phyloP scores from a whole-genome alignment of 805 yeast species.

The Saccharomycopsis sp. region DNA sequence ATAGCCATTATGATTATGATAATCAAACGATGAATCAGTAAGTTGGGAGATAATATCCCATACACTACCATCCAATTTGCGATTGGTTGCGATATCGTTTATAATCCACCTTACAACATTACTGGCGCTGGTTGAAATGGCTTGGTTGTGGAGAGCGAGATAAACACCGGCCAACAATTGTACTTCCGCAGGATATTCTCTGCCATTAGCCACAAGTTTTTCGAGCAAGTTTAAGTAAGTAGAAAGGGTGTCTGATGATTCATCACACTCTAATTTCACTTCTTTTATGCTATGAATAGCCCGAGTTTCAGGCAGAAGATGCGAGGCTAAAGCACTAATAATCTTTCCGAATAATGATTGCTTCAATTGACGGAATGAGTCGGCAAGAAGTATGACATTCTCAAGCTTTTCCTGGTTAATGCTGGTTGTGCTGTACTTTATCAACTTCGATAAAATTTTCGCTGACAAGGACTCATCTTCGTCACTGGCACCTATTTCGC shows the following conservation, averaged over 20 bases:
- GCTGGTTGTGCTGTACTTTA: background rate
- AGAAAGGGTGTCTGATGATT: no score
- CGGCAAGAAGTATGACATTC: constrained; percentile 4
- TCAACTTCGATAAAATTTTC: background rate
- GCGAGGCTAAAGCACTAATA: background rate
- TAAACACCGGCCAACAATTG: constrained; percentile 30
- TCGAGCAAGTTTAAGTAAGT: constrained; percentile 13
- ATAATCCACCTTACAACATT: constrained; percentile 51
- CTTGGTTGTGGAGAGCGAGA: constrained; percentile 33
- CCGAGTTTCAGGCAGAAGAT: constrained; percentile 1
- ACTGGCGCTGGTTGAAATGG: constrained; percentile 32
- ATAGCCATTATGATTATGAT: constrained; percentile 37
- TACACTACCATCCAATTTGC: constrained; percentile 27
- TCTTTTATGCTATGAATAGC: no score
- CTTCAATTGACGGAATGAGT: background rate
- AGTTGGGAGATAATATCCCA: constrained; percentile 42
- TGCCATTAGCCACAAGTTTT: constrained; percentile 4
- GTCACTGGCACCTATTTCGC: background rate
- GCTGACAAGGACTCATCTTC: background rate
- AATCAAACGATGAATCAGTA: constrained; percentile 22
- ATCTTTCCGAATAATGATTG: background rate
- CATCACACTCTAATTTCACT: no score
- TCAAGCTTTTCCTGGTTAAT: background rate
- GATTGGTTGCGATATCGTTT: constrained; percentile 25
- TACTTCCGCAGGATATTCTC: no score